Percentiles rank a stretch among this genome's conserved stretches.
These are phyloP conservation scores for Crassisporium funariophilum DNA, from an alignment of 768 basidiomycete species.

Conservation along the genomic window DNA sequence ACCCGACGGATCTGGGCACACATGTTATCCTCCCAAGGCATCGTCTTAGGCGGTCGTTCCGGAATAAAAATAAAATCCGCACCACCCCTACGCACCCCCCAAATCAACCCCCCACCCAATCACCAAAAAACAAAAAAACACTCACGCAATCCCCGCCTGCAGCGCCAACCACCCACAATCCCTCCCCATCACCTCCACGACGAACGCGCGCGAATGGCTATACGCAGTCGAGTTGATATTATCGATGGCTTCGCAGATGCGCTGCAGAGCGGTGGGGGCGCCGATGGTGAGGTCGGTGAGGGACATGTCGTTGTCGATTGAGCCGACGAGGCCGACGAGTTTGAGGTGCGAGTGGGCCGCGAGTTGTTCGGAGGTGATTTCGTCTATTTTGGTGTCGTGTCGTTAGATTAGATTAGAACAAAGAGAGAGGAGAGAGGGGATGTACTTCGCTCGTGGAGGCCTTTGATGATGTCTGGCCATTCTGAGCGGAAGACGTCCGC, in stretches of 20 bases:
- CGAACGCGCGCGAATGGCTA: constrained; percentile 96
- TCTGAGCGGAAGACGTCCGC: constrained; percentile 93
- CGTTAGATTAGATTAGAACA: constrained; percentile 2
- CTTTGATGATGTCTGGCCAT: constrained; percentile 85
- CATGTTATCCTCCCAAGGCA: constrained; percentile 92
- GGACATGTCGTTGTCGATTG: constrained; percentile 99
- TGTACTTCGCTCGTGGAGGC: constrained; percentile 65
- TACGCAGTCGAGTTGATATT: constrained; percentile 96
- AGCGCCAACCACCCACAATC: constrained; percentile 99
- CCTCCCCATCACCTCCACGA: constrained; percentile 99
- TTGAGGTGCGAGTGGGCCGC: constrained; percentile 79
- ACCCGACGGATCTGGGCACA: constrained; percentile 82
- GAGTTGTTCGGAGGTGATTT: constrained; percentile 76
- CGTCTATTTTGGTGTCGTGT: constrained; percentile 40
- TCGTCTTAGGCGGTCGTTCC: constrained; percentile 77
- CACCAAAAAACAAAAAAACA: too few relatives aligned
- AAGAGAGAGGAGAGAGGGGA: constrained; percentile 1
- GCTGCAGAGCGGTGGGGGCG: constrained; percentile 90
- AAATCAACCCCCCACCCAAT: too few relatives aligned
- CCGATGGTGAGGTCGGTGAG: constrained; percentile 98
- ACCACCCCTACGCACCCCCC: constrained; percentile 74
- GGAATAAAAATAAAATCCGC: constrained; percentile 99
- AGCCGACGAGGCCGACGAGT: constrained; percentile 98
- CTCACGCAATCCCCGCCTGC: constrained; percentile 86
- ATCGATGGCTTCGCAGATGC: constrained; percentile 97